Percentiles rank a stretch among this genome's conserved stretches.
Conservation (phyloP, 176 grass and related monocot genomes). For the Rhipidocladum racemiflorum region DNA sequence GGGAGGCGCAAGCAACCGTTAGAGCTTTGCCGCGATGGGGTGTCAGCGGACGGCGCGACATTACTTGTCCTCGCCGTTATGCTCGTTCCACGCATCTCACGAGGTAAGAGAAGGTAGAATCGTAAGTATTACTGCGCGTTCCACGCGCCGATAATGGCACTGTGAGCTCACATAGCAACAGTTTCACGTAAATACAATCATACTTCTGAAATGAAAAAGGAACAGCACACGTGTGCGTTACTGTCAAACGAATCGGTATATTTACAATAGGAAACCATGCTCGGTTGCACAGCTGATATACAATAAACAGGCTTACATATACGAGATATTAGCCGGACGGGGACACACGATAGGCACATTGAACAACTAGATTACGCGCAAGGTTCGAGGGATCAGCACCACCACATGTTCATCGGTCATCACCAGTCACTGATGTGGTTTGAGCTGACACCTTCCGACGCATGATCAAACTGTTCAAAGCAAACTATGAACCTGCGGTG, state of each 20-base stretch:
- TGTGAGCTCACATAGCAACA: not conserved
- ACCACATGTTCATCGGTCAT: not conserved
- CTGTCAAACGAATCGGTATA: constrained; percentile 30
- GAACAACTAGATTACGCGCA: not conserved
- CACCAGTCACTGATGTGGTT: not conserved
- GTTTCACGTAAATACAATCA: no score
- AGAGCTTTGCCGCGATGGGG: no score
- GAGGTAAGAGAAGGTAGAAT: no score
- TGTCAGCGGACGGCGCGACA: no score
- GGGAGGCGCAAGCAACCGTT: no score
- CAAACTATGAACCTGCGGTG: not conserved
- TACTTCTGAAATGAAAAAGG: not conserved
- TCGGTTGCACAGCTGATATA: not conserved
- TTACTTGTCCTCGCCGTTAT: no score
- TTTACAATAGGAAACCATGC: constrained; percentile 39
- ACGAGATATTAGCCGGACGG: not conserved
- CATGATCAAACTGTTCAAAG: not conserved
- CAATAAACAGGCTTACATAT: constrained; percentile 17
- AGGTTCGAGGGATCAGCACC: not conserved
- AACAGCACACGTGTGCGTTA: not conserved
- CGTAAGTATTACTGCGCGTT: no score
- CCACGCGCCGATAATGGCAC: not conserved
- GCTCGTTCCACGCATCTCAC: no score
- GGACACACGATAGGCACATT: not conserved
- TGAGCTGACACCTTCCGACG: not conserved